phyloP scores from a whole-genome alignment of 2,329 filamentous ascomycete genomes.

The Colletotrichum brevisporum region DNA sequence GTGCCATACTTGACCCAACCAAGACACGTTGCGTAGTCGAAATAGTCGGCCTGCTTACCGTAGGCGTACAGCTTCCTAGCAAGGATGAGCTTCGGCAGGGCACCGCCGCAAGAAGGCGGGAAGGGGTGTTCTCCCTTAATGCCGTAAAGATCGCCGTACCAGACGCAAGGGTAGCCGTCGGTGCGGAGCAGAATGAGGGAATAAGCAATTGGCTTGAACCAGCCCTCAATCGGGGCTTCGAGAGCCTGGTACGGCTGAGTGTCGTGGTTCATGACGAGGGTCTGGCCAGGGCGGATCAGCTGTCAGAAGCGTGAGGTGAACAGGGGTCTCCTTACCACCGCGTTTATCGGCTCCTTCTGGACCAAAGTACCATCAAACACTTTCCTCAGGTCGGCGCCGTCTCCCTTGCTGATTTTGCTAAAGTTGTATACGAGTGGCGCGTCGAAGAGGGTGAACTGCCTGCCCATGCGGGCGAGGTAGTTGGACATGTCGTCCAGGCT shows the following conservation, averaged over 20 bases:
- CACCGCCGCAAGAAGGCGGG: constrained; percentile 66
- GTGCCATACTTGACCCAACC: constrained; percentile 70
- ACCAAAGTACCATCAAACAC: constrained; percentile 75
- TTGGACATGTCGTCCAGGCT: constrained; percentile 51
- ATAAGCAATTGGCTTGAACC: constrained; percentile 81
- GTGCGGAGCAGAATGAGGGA: constrained; percentile 77
- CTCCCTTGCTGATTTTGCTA: constrained; percentile 68
- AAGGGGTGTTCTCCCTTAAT: constrained; percentile 62
- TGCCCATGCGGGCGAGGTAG: constrained; percentile 61
- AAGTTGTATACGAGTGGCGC: constrained; percentile 79
- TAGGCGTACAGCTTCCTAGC: constrained; percentile 78
- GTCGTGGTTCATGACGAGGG: constrained; percentile 80
- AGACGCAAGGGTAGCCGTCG: constrained; percentile 76
- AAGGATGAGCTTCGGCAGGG: constrained; percentile 70
- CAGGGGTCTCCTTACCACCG: constrained; percentile 47
- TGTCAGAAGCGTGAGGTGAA: background rate
- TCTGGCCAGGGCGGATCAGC: constrained; percentile 52
- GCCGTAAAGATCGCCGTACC: constrained; percentile 80
- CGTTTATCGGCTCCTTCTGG: constrained; percentile 51
- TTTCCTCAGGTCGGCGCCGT: constrained; percentile 71
- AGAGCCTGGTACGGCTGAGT: constrained; percentile 63
- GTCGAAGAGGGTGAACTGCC: constrained; percentile 75
- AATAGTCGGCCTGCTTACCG: constrained; percentile 76
- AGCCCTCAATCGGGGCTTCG: constrained; percentile 71
- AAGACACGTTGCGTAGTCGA: constrained; percentile 71